Conservation (phyloP, 176 grass and related monocot species). For the Oryza rufipogon region DNA sequence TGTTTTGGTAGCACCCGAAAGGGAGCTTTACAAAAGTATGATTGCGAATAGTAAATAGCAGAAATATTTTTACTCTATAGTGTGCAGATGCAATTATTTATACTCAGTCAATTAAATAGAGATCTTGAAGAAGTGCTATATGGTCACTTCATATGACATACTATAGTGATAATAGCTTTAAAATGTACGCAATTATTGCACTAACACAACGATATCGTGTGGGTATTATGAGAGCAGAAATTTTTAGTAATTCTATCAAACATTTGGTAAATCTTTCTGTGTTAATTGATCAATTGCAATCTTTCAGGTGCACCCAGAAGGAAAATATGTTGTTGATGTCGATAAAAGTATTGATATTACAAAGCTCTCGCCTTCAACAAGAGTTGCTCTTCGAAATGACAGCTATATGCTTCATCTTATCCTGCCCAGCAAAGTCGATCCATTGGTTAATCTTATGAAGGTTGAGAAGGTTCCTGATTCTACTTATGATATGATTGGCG, state of each 20-base stretch:
- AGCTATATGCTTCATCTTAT: conserved; percentile 89
- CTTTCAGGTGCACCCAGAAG: conserved; percentile 85
- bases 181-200: background rate
- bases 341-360: conserved; percentile 91
- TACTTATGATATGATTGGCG: conserved; percentile 98
- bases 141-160: background rate
- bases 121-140: background rate
- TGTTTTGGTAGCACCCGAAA: background rate
- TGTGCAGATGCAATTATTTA: background rate
- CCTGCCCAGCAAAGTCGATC: conserved; percentile 91
- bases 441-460: conserved; percentile 96
- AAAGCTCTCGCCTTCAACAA: conserved; percentile 80
- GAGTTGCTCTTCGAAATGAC: conserved; percentile 87
- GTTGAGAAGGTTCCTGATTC: conserved; percentile 99
- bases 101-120: background rate
- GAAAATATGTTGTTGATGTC: conserved; percentile 86
- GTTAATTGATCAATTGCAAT: conserved; percentile 26
- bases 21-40: background rate
- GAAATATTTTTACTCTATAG: background rate
- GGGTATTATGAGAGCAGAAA: background rate
- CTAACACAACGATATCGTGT: background rate
- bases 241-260: background rate
- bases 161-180: background rate
- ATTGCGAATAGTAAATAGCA: background rate
- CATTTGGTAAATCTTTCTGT: background rate